Base-by-base conservation (phyloP, 192 early-diverging fungal genomes). In the Coemansia sp. region DNA sequence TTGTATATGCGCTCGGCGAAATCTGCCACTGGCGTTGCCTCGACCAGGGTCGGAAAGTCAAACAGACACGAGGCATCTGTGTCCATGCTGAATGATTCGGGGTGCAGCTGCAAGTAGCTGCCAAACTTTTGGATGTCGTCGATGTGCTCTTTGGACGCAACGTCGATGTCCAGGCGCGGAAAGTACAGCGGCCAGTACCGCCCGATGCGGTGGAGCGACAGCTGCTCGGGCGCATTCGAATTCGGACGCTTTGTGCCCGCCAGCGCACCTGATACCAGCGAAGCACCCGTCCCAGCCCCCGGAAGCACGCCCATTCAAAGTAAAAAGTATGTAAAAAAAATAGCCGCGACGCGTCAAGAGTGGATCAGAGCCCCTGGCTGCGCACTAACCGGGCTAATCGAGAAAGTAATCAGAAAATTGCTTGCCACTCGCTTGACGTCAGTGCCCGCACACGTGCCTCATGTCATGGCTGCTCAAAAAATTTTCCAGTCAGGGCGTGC, bases 131-230 rank as follows among this genome's bases (percentile, higher is more conserved):
- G 44, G n/a, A 75, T 53, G 31, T 75, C 72, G 17, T 54, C 47
- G 15, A 67, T 10, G 17, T 34, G 19, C 43, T 58, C 72, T 19
- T 30, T 35, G 8, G 61, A 17, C 5, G 54, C 61, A 0, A 15
- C 40, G 25, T 59, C 50, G 9, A 64, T 38, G 45, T 64, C 58
- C 12, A 57, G 43, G 3, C 72, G 72, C 4, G 72, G 72, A 34
- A 75, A 75, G 32, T 75, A 75, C 10, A 75, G 58, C 11, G 65
- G 20, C 72, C 72, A 75, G 62, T 75, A 75, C 29, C 72, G 65
- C 10, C 40, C 58, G 35, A 75, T 57, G 20, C 52, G 34, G 8
- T 47, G 34, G 17, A 22, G 41, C 10, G 53, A 50, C 10, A 60
- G 36, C 53, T 53, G 45, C 35, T 60, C 60, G 45, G 30, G n/a